A percentile compares a stretch with the other conserved stretches of the same genome.
Evolutionary conservation across 2,329 filamentous ascomycete species (phyloP).

Genomic region (Ascocoryne sarcoides): DNA sequence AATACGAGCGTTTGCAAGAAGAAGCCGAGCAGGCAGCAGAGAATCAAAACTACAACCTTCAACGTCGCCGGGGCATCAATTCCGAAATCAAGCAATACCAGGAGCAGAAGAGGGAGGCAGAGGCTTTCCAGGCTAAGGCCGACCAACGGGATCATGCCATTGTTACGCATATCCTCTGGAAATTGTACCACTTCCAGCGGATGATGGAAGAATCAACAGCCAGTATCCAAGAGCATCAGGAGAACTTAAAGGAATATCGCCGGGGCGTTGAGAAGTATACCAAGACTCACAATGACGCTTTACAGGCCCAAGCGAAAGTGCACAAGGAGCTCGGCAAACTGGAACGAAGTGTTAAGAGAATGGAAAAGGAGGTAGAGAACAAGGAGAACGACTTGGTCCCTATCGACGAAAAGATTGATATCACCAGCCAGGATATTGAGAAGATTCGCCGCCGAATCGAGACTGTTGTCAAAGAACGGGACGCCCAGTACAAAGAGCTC

Average conservation of each 20-base stretch:
- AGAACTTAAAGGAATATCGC: constrained; percentile 86
- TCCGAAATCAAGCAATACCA: constrained; percentile 97
- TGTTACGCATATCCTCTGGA: constrained; percentile 91
- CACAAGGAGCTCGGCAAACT: constrained; percentile 68
- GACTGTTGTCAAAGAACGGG: constrained; percentile 66
- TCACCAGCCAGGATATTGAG: constrained; percentile 63
- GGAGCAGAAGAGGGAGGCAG: constrained; percentile 91
- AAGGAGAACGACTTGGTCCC: constrained; percentile 79
- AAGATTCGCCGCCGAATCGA: constrained; percentile 59
- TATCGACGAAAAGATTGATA: constrained; percentile 82
- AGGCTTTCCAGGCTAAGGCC: constrained; percentile 84
- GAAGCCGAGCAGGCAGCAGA: constrained; percentile 82
- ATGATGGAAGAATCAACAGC: constrained; percentile 86
- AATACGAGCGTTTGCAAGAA: constrained; percentile 84
- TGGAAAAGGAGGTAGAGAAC: constrained; percentile 81
- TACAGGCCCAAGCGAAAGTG: constrained; percentile 72
- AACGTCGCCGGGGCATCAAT: constrained; percentile 87
- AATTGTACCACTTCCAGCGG: constrained; percentile 88
- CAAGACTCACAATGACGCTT: constrained; percentile 68
- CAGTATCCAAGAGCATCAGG: constrained; percentile 87
- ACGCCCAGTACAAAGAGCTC: constrained; percentile 59
- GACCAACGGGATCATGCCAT: constrained; percentile 86
- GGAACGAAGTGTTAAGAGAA: constrained; percentile 77
- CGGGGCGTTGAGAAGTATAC: constrained; percentile 83
- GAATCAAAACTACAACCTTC: constrained; percentile 79